phyloP scores from a whole-genome alignment of 495 filamentous ascomycete species.

The Tuber melanosporum region DNA sequence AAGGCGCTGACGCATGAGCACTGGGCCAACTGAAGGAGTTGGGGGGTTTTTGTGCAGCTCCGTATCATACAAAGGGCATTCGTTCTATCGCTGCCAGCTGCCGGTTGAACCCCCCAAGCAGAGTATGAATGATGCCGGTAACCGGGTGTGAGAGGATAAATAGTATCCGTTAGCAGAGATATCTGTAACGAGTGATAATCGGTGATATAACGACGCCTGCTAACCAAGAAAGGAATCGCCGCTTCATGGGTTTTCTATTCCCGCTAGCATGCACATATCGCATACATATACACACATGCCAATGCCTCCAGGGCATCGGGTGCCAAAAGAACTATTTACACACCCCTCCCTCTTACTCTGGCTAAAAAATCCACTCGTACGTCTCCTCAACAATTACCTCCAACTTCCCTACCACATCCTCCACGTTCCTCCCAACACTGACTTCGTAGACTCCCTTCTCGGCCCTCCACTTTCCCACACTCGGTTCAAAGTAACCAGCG shows the following conservation, averaged over 20 bases:
- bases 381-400: slow-evolving; percentile 39
- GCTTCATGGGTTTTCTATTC: background rate
- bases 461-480: slow-evolving; percentile 52
- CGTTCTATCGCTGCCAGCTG: background rate
- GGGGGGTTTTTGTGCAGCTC: background rate
- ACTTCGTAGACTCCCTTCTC: slow-evolving; percentile 54
- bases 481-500: slow-evolving; percentile 56
- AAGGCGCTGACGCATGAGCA: background rate
- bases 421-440: slow-evolving; percentile 49
- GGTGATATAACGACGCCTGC: background rate
- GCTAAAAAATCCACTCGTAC: slow-evolving; percentile 46
- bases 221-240: background rate
- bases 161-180: background rate
- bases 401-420: slow-evolving; percentile 30
- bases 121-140: no score
- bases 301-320: background rate
- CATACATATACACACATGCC: background rate
- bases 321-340: background rate
- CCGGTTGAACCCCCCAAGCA: background rate
- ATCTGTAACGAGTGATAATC: background rate
- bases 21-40: background rate
- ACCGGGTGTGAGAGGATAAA: background rate
- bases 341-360: background rate
- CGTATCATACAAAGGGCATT: background rate
- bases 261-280: background rate